phyloP scores from a whole-genome alignment of 192 early-diverging fungal species.

The Backusella tuberculispora region DNA sequence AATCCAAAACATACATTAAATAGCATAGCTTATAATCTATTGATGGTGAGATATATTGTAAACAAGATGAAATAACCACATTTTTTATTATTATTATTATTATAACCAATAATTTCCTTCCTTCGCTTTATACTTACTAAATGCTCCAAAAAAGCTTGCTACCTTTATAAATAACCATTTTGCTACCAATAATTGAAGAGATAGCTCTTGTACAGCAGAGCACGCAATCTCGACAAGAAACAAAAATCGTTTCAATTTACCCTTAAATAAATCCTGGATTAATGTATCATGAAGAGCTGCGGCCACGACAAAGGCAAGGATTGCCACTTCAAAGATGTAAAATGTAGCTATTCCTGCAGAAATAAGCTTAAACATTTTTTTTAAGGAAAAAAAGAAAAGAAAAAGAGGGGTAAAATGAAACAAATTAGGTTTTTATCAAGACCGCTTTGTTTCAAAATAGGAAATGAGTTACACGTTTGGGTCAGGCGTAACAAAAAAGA shows the following conservation, averaged over 20 bases:
- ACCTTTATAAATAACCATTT: slow-evolving; percentile 13
- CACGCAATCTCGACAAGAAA: background rate
- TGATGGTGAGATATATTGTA: background rate
- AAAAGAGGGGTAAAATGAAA: background rate
- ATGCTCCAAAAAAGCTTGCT: slow-evolving; percentile 6
- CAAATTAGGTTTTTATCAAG: too few species aligned
- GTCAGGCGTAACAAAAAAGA: too few species aligned
- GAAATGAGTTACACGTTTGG: too few species aligned
- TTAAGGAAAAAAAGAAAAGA: background rate
- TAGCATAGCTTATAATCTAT: slow-evolving; percentile 3
- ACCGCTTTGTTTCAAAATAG: too few species aligned
- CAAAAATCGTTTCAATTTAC: background rate
- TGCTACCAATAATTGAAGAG: background rate
- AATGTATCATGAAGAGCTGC: slow-evolving; percentile 1
- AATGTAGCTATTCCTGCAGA: slow-evolving; percentile 9
- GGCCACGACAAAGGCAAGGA: background rate
- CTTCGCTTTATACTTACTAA: slow-evolving; percentile 3
- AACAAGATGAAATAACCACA: background rate
- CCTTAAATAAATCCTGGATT: background rate
- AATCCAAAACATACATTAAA: background rate
- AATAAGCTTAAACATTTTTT: background rate
- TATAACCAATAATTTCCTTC: background rate
- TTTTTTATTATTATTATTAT: background rate
- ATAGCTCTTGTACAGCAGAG: background rate
- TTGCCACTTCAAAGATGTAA: slow-evolving; percentile 3